A percentile compares a stretch with the other conserved stretches of the same genome.
phyloP scores from a whole-genome alignment of 306 rosid genomes.

The Acacia confusa region DNA sequence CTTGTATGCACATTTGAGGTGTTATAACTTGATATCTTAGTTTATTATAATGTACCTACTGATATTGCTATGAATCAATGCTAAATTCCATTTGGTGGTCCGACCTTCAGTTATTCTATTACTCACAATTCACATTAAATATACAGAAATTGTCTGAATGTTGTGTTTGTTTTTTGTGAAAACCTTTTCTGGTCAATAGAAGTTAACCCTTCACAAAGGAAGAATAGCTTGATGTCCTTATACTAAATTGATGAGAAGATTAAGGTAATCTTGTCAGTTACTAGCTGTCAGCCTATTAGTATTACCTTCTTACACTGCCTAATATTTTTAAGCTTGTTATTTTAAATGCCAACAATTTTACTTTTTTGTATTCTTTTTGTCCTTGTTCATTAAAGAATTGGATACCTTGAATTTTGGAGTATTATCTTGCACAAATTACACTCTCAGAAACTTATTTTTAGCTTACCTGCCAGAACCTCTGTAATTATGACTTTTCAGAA shows the following conservation, averaged over 20 bases:
- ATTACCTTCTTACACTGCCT: neutral
- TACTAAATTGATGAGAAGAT: neutral
- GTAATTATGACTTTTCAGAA: neutral
- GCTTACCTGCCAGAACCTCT: neutral
- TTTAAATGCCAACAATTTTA: neutral
- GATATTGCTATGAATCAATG: neutral
- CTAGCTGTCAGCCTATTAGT: neutral
- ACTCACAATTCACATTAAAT: neutral
- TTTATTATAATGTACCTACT: neutral
- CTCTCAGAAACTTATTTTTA: neutral
- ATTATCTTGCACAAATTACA: neutral
- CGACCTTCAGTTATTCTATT: neutral
- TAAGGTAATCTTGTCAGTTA: neutral
- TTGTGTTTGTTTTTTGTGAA: neutral
- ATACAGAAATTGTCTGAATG: neutral
- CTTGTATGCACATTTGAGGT: neutral
- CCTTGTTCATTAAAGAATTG: neutral
- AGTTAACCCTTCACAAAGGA: neutral
- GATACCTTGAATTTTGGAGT: neutral
- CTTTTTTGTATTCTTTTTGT: neutral
- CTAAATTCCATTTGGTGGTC: neutral
- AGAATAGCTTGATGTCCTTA: neutral
- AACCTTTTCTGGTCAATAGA: constrained; percentile 2
- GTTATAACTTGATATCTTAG: neutral
- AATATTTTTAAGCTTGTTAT: neutral